These are phyloP conservation scores for Ormosia emarginata DNA, from an alignment of 306 rosid genomes.

Conservation along the genomic window DNA sequence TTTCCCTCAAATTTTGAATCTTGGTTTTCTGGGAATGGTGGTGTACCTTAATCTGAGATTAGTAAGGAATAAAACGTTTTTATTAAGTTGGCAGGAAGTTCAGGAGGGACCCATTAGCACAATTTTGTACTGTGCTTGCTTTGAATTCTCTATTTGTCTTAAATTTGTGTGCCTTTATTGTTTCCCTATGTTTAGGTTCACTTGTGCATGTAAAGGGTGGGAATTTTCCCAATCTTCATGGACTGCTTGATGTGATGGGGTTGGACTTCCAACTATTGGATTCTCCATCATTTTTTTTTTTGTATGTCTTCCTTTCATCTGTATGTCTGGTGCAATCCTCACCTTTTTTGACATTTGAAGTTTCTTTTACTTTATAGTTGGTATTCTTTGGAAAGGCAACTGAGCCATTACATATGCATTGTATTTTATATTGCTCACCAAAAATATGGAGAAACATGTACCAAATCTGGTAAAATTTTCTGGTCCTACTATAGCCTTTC, in stretches of 20 bases:
- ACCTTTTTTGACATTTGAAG: slow-evolving; percentile 1
- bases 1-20: no score
- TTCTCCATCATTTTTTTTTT: slow-evolving; percentile 75
- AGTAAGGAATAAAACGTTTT: no score
- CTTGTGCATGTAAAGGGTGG: slow-evolving; percentile 83
- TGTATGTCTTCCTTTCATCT: slow-evolving; percentile 46
- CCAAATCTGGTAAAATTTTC: no score
- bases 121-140: no score
- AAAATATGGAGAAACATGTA: no score
- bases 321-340: neutral
- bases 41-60: no score
- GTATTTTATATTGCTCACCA: neutral
- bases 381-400: neutral
- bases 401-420: neutral
- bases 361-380: slow-evolving; percentile 9
- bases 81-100: no score
- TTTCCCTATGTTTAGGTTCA: slow-evolving; percentile 63
- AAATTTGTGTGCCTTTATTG: neutral
- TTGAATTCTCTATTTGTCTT: no score
- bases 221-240: slow-evolving; percentile 82
- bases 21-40: no score
- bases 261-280: slow-evolving; percentile 71
- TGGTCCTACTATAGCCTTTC: no score
- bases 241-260: slow-evolving; percentile 83
- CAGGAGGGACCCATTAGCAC: no score